Base-by-base conservation (phyloP, 1,284 basidiomycete species). In the Athelia sp. region DNA sequence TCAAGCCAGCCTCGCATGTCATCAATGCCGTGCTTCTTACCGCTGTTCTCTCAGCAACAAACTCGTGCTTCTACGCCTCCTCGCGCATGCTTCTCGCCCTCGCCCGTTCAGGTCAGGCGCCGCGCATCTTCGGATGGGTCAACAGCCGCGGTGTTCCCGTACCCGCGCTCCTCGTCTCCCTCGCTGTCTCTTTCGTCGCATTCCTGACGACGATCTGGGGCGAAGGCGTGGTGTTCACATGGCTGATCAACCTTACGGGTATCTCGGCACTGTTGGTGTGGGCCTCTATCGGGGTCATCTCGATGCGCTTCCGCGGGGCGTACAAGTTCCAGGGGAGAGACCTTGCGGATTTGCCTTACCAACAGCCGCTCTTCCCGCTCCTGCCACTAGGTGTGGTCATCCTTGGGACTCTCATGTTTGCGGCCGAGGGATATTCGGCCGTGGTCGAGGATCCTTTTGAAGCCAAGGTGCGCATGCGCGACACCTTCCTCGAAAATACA, bases 231-330 rank as follows among this genome's bases (percentile, higher is more conserved):
- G 75, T 76, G 40, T 80, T 81, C 54, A 74, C 72, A 2, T 78
- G 78, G 82, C 67, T 84, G 31, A 74, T 84, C 57, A 83, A 85
- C 60, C 68, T 89, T 46, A 82, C 81, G 4, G 79, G 84, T 9
- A 81, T 87, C 50, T 83, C 84, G 1, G 82, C 84, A 18, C 67
- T 90, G 48, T 72, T 87, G 45, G 80, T 79, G 19, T 87, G 82
- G 81, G 75, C 69, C 24, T 73, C 74, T 22, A 74, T 89, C 55
- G 77, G 82, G 4, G 17, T 68, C 19, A 76, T 80, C 31, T 78
- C 76, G 1, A 49, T 79, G 31, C 74, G 76, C 15, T 80, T 81
- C 63, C 71, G 78, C 22, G 53, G 58, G 13, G 76, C 75, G 4
- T 79, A 73, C 62, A 54, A 49, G 18, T 68, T 66, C 0, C 74